phyloP scores from a whole-genome alignment of 2,329 filamentous ascomycete species.

The Neopestalotiopsis clavispora region DNA sequence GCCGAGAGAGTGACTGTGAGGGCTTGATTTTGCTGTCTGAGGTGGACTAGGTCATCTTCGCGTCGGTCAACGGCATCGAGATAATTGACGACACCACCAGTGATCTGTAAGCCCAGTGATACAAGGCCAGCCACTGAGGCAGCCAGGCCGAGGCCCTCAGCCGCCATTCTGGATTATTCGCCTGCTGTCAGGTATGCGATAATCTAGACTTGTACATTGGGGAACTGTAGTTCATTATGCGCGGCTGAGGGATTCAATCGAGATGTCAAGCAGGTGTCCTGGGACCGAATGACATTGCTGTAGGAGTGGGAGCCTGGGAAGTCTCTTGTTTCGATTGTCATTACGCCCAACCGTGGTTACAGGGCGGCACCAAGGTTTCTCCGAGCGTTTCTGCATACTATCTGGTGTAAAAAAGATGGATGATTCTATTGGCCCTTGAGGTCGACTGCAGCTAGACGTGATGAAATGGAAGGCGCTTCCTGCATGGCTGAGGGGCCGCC shows the following conservation, averaged over 20 bases:
- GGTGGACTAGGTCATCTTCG: conserved; percentile 11
- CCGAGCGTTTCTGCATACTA: not conserved
- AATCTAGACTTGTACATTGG: not conserved
- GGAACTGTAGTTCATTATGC: not conserved
- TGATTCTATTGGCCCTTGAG: no score
- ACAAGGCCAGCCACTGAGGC: conserved; percentile 18
- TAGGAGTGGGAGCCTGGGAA: not conserved
- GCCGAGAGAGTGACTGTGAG: conserved; percentile 1
- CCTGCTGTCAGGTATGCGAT: not conserved
- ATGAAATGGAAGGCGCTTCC: no score
- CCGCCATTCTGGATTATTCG: not conserved
- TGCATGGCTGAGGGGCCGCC: no score
- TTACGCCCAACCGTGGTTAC: not conserved
- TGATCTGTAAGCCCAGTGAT: conserved; percentile 16
- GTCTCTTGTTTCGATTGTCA: not conserved
- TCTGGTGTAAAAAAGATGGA: no score
- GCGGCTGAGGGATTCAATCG: accelerated
- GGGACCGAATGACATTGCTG: not conserved
- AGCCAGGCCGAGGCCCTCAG: conserved; percentile 14
- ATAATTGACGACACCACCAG: conserved; percentile 7
- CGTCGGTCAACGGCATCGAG: conserved; percentile 15
- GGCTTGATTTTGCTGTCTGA: conserved; percentile 14
- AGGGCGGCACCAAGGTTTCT: not conserved
- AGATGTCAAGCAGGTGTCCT: not conserved
- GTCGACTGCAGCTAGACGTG: no score